These are phyloP conservation scores for Pulveroboletus sp. DNA, from an alignment of 1,284 basidiomycete species.

Conservation along the genomic window DNA sequence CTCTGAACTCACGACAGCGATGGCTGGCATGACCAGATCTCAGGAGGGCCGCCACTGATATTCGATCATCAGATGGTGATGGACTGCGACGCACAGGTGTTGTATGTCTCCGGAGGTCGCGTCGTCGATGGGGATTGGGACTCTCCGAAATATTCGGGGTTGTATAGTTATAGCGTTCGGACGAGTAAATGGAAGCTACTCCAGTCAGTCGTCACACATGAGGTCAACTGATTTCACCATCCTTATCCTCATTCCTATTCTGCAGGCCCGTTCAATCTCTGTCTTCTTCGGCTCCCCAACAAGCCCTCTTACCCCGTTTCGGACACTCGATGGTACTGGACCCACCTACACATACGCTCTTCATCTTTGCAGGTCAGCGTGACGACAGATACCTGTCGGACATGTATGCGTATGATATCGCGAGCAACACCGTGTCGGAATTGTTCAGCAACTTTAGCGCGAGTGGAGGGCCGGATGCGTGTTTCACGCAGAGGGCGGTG, in stretches of 20 bases:
- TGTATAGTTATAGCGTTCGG: constrained; percentile 66
- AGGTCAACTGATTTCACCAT: not conserved
- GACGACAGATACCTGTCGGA: constrained; percentile 64
- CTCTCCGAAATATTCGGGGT: constrained; percentile 56
- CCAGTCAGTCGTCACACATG: constrained; percentile 44
- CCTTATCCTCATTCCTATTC: not conserved
- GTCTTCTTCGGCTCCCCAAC: constrained; percentile 27
- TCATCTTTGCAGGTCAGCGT: constrained; percentile 68
- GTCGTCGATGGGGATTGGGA: constrained; percentile 63
- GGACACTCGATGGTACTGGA: constrained; percentile 81
- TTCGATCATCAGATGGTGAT: constrained; percentile 83
- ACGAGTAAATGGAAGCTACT: constrained; percentile 60
- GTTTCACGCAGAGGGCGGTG: too few relatives aligned
- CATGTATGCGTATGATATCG: constrained; percentile 69
- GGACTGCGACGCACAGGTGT: constrained; percentile 64
- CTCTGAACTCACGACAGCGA: not conserved
- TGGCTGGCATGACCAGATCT: constrained; percentile 36
- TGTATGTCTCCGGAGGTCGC: constrained; percentile 80
- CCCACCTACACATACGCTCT: constrained; percentile 49
- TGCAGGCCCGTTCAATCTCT: constrained; percentile 34
- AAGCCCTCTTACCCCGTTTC: constrained; percentile 53
- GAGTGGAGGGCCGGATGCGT: constrained; percentile 54
- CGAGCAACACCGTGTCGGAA: constrained; percentile 54
- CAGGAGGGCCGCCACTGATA: constrained; percentile 70
- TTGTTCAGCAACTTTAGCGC: constrained; percentile 55